Percentiles rank a stretch among this genome's conserved stretches.
Evolutionary conservation across 805 yeast species (phyloP).

Genomic region (Suhomyces sp.): DNA sequence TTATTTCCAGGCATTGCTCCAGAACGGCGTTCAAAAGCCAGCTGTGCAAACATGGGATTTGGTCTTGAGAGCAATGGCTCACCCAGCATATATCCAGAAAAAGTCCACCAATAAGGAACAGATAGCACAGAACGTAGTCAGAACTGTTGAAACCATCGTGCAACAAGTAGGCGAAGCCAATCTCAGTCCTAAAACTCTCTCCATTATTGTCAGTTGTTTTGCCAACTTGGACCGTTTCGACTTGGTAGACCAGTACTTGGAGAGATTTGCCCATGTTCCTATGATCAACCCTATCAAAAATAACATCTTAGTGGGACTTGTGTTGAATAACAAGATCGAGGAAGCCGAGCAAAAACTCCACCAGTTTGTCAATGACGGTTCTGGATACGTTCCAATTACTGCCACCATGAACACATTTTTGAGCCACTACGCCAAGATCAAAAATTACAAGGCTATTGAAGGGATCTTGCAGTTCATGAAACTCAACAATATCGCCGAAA

Average conservation of each 20-base stretch:
- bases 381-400: slow-evolving; percentile 42
- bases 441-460: slow-evolving; percentile 47
- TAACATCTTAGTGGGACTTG: slow-evolving; percentile 44
- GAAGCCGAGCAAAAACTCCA: slow-evolving; percentile 46
- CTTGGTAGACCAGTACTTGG: slow-evolving; percentile 42
- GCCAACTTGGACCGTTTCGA: slow-evolving; percentile 34
- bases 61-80: slow-evolving; percentile 49
- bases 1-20: slow-evolving; percentile 50
- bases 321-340: slow-evolving; percentile 34
- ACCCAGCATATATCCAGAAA: slow-evolving; percentile 27
- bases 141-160: slow-evolving; percentile 28
- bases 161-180: slow-evolving; percentile 17
- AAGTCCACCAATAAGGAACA: slow-evolving; percentile 21
- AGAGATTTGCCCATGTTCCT: slow-evolving; percentile 24
- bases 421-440: slow-evolving; percentile 34
- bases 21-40: slow-evolving; percentile 36
- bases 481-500: slow-evolving; percentile 45
- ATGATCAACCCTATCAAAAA: slow-evolving; percentile 41
- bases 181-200: slow-evolving; percentile 49
- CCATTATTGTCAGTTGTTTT: slow-evolving; percentile 47
- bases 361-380: slow-evolving; percentile 31
- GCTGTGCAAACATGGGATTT: slow-evolving; percentile 56
- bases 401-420: slow-evolving; percentile 53
- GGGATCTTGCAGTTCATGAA: slow-evolving; percentile 46
- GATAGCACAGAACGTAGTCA: slow-evolving; percentile 20